Conservation (phyloP, 1,284 basidiomycete species). For the Trametes hirsuta region DNA sequence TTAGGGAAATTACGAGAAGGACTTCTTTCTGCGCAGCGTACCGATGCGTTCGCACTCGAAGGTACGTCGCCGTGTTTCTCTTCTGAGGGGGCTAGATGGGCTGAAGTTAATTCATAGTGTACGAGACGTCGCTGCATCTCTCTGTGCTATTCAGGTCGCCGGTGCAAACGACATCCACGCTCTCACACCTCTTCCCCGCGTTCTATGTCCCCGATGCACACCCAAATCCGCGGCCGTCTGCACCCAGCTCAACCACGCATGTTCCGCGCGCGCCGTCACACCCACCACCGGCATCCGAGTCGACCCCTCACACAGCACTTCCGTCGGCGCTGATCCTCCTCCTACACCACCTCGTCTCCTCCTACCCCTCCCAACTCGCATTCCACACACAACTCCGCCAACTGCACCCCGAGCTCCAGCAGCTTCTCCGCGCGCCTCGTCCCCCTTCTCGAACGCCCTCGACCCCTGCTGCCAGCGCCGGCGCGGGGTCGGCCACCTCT, state of each 20-base stretch:
- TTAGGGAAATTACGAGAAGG: constrained; percentile 75
- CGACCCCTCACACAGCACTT: constrained; percentile 27
- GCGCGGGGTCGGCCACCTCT: not conserved
- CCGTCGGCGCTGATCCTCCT: constrained; percentile 48
- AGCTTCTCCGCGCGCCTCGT: constrained; percentile 14
- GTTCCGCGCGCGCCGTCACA: not conserved
- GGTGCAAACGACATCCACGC: constrained; percentile 59
- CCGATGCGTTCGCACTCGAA: constrained; percentile 63
- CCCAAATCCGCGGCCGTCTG: not conserved
- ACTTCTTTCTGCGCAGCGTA: constrained; percentile 57
- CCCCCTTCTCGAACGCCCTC: not conserved
- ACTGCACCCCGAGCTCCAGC: constrained; percentile 41
- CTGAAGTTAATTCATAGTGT: constrained; percentile 46
- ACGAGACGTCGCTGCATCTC: constrained; percentile 71
- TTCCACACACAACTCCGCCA: constrained; percentile 51
- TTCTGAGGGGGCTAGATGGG: not conserved
- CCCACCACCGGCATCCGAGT: not conserved
- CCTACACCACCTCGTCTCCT: constrained; percentile 54
- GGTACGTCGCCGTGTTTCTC: constrained; percentile 41
- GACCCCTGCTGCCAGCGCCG: not conserved
- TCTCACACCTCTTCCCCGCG: constrained; percentile 57
- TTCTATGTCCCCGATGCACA: constrained; percentile 40
- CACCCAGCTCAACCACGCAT: constrained; percentile 1
- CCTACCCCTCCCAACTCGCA: constrained; percentile 61
- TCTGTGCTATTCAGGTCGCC: constrained; percentile 61